These are phyloP conservation scores for Trichoderma citrinoviride DNA, from an alignment of 2,329 filamentous ascomycete genomes.

Conservation along the genomic window DNA sequence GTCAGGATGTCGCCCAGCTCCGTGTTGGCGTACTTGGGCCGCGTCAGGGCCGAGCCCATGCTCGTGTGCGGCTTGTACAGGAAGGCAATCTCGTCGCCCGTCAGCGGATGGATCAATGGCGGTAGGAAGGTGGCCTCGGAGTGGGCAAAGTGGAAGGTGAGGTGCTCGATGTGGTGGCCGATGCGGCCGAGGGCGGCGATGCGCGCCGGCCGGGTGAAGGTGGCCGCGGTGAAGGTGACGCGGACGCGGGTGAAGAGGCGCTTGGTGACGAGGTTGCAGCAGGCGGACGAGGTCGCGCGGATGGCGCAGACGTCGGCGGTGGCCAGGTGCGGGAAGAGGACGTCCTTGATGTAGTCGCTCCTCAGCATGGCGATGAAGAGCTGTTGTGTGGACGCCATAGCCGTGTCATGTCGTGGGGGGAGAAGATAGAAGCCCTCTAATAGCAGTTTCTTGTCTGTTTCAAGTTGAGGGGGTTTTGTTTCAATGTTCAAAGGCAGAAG, in stretches of 20 bases:
- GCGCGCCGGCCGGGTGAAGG: slow-evolving; percentile 71
- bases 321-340: slow-evolving; percentile 49
- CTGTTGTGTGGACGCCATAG: slow-evolving; percentile 51
- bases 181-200: slow-evolving; percentile 74
- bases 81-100: slow-evolving; percentile 75
- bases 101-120: slow-evolving; percentile 75
- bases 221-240: slow-evolving; percentile 68
- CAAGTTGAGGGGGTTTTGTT: neutral
- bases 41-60: slow-evolving; percentile 57
- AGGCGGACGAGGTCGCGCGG: slow-evolving; percentile 66
- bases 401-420: slow-evolving; percentile 46
- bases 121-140: slow-evolving; percentile 76
- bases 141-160: slow-evolving; percentile 77
- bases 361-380: slow-evolving; percentile 56
- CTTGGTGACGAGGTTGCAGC: slow-evolving; percentile 67
- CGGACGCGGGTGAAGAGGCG: slow-evolving; percentile 66
- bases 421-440: neutral
- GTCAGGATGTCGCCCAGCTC: slow-evolving; percentile 79
- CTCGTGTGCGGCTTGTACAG: slow-evolving; percentile 76
- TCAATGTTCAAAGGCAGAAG: neutral
- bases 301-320: slow-evolving; percentile 56
- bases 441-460: neutral
- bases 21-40: slow-evolving; percentile 75
- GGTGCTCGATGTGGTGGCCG: slow-evolving; percentile 72
- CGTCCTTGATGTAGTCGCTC: slow-evolving; percentile 49